Evolutionary conservation across 1,284 basidiomycete species (phyloP).

Genomic region (Crucibulum parvulum): DNA sequence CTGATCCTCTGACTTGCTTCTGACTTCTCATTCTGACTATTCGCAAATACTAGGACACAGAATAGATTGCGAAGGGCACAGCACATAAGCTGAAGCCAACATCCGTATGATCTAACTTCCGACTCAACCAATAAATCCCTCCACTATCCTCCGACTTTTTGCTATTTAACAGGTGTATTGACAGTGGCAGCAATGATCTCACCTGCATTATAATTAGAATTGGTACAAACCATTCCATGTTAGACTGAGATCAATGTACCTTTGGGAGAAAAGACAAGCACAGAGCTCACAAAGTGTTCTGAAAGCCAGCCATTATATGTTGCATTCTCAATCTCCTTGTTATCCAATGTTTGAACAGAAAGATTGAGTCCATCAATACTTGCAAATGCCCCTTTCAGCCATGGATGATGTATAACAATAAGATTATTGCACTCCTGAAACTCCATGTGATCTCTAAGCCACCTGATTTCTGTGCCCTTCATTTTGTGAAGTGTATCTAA

Average conservation of each 20-base stretch:
- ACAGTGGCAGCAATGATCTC: slow-evolving; percentile 37
- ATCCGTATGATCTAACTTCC: too few relatives aligned
- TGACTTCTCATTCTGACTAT: too few relatives aligned
- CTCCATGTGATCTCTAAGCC: slow-evolving; percentile 32
- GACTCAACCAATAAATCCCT: too few relatives aligned
- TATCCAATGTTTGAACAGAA: slow-evolving; percentile 29
- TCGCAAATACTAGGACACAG: too few relatives aligned
- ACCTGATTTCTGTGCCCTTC: slow-evolving; percentile 40
- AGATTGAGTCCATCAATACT: slow-evolving; percentile 41
- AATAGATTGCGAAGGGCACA: too few relatives aligned
- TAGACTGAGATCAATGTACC: slow-evolving; percentile 30
- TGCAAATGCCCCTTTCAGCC: slow-evolving; percentile 47
- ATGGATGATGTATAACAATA: slow-evolving; percentile 40
- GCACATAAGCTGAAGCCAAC: too few relatives aligned
- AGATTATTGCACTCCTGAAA: slow-evolving; percentile 34
- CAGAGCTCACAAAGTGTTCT: slow-evolving; percentile 43
- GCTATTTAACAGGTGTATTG: too few relatives aligned
- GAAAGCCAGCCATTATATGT: slow-evolving; percentile 57
- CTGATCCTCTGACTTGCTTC: too few relatives aligned
- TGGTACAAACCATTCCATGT: too few relatives aligned
- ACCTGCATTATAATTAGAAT: slow-evolving; percentile 21
- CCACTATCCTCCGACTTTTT: too few relatives aligned
- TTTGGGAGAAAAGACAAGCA: slow-evolving; percentile 35
- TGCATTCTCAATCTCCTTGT: slow-evolving; percentile 52
- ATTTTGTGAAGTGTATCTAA: slow-evolving; percentile 36